These are phyloP conservation scores for Fusarium sp. DNA, from an alignment of 2,329 filamentous ascomycete genomes.

Conservation along the genomic window DNA sequence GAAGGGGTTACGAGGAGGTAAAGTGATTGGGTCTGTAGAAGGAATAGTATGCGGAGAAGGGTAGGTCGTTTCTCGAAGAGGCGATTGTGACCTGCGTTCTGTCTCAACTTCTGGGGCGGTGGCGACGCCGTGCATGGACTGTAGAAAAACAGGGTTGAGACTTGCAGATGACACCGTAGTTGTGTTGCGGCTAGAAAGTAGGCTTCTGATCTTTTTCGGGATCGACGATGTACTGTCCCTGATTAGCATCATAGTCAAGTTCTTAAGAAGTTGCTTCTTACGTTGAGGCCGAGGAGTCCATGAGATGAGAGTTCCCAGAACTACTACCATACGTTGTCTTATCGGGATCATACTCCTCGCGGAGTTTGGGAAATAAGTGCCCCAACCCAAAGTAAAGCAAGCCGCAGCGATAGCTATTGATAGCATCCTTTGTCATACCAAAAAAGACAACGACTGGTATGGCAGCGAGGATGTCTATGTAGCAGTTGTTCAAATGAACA, in stretches of 20 bases:
- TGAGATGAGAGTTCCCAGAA: constrained; percentile 40
- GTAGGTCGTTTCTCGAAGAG: constrained; percentile 2
- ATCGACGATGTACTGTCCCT: constrained; percentile 27
- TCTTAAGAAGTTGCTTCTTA: constrained; percentile 16
- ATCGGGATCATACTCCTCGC: constrained; percentile 56
- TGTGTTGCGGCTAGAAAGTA: constrained; percentile 38
- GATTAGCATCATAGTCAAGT: not conserved
- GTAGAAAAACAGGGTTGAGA: constrained; percentile 11
- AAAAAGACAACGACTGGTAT: constrained; percentile 66
- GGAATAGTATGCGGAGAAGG: not conserved
- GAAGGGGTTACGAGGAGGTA: constrained; percentile 50
- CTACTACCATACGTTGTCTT: constrained; percentile 36
- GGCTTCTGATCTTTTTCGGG: constrained; percentile 38
- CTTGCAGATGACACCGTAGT: constrained; percentile 32
- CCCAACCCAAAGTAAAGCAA: constrained; percentile 59
- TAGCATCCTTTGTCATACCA: constrained; percentile 66
- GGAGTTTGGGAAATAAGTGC: constrained; percentile 57
- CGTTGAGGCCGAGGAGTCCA: constrained; percentile 40
- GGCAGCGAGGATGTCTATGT: constrained; percentile 61
- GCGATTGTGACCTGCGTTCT: constrained; percentile 3
- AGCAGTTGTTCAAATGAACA: constrained; percentile 59
- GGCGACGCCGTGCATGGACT: constrained; percentile 1
- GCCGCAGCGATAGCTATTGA: constrained; percentile 60
- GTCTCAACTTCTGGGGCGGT: constrained; percentile 24
- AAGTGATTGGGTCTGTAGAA: constrained; percentile 16